Conservation (phyloP, 176 grass and related monocot genomes). For the Cymbopogon citratus region DNA sequence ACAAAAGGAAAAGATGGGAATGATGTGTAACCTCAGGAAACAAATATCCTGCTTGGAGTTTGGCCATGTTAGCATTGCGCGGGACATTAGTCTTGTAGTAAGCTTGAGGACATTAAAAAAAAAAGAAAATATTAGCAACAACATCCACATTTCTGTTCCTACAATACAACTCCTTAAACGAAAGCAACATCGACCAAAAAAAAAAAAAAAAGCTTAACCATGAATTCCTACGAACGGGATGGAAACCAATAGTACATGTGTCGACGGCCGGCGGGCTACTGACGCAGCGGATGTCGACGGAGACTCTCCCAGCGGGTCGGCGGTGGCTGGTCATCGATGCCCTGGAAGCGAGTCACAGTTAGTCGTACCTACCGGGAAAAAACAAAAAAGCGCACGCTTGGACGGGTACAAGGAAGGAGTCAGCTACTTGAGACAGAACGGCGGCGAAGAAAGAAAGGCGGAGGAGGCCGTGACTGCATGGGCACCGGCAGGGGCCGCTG, state of each 20-base stretch:
- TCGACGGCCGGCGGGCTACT: background rate
- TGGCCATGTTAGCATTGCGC: conserved; percentile 70
- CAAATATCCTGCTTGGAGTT: conserved; percentile 70
- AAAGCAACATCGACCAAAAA: background rate
- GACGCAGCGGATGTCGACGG: conserved; percentile 18
- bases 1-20: background rate
- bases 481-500: too few species aligned
- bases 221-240: conserved; percentile 27
- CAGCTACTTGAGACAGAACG: too few species aligned
- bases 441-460: too few species aligned
- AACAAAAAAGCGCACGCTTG: too few species aligned
- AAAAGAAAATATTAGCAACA: background rate
- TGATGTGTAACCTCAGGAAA: conserved; percentile 61
- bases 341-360: conserved; percentile 10
- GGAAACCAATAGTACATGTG: too few species aligned
- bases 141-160: background rate
- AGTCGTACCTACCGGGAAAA: background rate
- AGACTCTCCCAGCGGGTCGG: conserved; percentile 7
- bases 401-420: too few species aligned
- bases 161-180: background rate
- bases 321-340: conserved; percentile 19
- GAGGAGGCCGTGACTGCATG: too few species aligned
- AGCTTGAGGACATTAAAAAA: conserved; percentile 44
- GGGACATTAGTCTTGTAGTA: conserved; percentile 77
- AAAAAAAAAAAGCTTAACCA: too few species aligned